Conservation (phyloP, 176 grass and related monocot species). For the barley (Hordeum vulgare) region DNA sequence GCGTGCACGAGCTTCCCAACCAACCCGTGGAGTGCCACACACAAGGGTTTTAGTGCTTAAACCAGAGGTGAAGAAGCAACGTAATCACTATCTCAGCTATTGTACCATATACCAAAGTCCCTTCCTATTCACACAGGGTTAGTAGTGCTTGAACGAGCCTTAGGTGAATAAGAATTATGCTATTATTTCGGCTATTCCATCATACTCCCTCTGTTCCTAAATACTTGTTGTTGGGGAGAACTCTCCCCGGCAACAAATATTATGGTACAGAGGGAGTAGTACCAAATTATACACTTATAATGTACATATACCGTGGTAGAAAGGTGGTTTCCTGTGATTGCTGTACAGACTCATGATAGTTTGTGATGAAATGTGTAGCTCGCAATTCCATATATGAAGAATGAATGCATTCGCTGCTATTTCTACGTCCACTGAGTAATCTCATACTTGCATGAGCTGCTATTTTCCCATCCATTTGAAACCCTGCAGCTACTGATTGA, state of each 20-base stretch:
- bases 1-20: constrained; percentile 65
- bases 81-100: constrained; percentile 6
- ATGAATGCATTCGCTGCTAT: not conserved
- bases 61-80: constrained; percentile 20
- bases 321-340: not conserved
- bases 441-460: not conserved
- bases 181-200: constrained; percentile 5
- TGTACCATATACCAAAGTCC: not conserved
- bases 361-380: constrained; percentile 1
- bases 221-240: no score
- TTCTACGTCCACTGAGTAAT: not conserved
- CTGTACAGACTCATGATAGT: constrained; percentile 8
- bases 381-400: not conserved
- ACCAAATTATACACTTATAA: not conserved
- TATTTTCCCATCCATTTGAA: not conserved
- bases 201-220: no score
- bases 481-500: not conserved
- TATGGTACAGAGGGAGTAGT: no score
- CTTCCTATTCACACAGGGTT: constrained; percentile 4
- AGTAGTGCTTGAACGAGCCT: constrained; percentile 32
- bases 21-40: constrained; percentile 77
- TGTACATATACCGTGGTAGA: constrained; percentile 28
- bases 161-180: constrained; percentile 15
- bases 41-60: constrained; percentile 77
- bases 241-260: no score